Conservation (phyloP, 768 basidiomycete genomes). For the Agaricus subrufescens region DNA sequence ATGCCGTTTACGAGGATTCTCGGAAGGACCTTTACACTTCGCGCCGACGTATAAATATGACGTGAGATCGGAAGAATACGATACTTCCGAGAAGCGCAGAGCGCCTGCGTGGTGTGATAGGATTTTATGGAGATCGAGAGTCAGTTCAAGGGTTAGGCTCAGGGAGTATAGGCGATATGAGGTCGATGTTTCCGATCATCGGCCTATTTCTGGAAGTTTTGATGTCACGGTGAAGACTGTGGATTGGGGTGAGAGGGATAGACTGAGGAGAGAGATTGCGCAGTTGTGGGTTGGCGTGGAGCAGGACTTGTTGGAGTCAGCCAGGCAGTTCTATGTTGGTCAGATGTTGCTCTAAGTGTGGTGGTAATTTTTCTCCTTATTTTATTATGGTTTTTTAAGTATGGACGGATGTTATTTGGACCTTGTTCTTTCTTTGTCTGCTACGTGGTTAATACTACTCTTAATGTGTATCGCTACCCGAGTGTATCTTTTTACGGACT, state of each 20-base stretch:
- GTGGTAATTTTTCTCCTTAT: neutral
- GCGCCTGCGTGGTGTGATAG: constrained; percentile 97
- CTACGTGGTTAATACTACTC: neutral
- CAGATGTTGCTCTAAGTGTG: constrained; percentile 24
- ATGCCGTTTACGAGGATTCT: constrained; percentile 81
- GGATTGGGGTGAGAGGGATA: constrained; percentile 48
- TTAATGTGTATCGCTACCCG: neutral
- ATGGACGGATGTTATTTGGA: neutral
- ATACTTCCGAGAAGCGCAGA: constrained; percentile 84
- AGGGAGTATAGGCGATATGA: constrained; percentile 82
- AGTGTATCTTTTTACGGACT: too few species aligned
- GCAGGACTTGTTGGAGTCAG: constrained; percentile 31
- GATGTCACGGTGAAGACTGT: constrained; percentile 70
- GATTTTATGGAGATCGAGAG: constrained; percentile 70
- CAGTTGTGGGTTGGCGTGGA: constrained; percentile 49
- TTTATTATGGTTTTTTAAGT: neutral
- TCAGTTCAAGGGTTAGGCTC: constrained; percentile 52
- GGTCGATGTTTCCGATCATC: constrained; percentile 84
- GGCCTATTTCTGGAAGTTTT: constrained; percentile 83
- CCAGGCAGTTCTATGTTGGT: constrained; percentile 36
- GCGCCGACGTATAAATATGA: constrained; percentile 96
- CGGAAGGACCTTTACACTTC: constrained; percentile 80
- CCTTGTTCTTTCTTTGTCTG: neutral
- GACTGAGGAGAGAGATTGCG: constrained; percentile 53
- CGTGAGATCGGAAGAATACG: constrained; percentile 70